These are phyloP conservation scores for Collybia nuda DNA, from an alignment of 768 basidiomycete genomes.

Conservation along the genomic window DNA sequence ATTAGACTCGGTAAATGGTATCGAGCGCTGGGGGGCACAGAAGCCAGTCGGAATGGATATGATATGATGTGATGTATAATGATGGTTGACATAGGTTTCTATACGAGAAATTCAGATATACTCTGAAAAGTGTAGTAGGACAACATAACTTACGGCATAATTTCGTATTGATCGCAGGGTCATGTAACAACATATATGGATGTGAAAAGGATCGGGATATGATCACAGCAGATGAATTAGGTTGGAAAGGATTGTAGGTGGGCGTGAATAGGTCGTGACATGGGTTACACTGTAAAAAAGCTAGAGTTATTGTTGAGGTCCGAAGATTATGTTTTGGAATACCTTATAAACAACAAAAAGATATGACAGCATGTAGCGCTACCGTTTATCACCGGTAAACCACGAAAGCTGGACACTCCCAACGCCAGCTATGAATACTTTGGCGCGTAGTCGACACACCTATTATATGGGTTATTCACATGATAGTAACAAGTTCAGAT, in stretches of 20 bases:
- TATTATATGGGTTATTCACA: slow-evolving; percentile 22
- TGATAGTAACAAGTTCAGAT: not conserved
- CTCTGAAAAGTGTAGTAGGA: not conserved
- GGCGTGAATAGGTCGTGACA: not conserved
- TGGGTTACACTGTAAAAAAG: not conserved
- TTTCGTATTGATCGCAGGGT: slow-evolving; percentile 11
- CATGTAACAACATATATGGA: slow-evolving; percentile 9
- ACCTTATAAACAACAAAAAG: slow-evolving; percentile 2
- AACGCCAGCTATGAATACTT: slow-evolving; percentile 70
- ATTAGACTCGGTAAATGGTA: slow-evolving; percentile 9
- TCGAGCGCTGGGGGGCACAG: slow-evolving; percentile 5
- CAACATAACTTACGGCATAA: slow-evolving; percentile 15
- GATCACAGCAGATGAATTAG: too few species aligned
- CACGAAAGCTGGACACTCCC: slow-evolving; percentile 81
- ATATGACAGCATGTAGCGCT: slow-evolving; percentile 1
- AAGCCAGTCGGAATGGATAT: slow-evolving; percentile 9
- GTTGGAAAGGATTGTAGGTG: not conserved
- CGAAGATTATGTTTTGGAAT: not conserved
- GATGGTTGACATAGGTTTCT: slow-evolving; percentile 13
- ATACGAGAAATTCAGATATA: not conserved
- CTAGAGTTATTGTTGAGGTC: not conserved
- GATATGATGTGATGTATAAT: not conserved
- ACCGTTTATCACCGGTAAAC: slow-evolving; percentile 56
- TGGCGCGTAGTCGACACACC: slow-evolving; percentile 80
- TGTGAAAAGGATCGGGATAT: too few species aligned